phyloP scores from a whole-genome alignment of 2,329 filamentous ascomycete genomes.

The Cytospora leucostoma region DNA sequence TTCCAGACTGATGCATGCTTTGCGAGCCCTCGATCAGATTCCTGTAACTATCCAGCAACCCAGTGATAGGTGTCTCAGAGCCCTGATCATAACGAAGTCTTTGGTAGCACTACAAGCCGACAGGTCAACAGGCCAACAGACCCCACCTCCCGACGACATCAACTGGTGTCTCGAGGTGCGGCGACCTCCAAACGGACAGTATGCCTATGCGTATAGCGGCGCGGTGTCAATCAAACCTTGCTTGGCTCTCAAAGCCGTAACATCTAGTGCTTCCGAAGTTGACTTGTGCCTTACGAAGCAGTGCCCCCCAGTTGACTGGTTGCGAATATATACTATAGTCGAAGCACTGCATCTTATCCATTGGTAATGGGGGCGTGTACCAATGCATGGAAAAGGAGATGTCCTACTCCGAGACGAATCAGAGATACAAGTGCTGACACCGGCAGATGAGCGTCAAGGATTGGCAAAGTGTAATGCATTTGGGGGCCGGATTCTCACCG shows the following conservation, averaged over 20 bases:
- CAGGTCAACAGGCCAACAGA: neutral
- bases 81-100: neutral
- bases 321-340: neutral
- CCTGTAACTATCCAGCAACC: neutral
- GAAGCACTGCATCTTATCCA: conserved; percentile 8
- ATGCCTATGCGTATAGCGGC: neutral
- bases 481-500: conserved; percentile 21
- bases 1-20: conserved; percentile 1
- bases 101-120: neutral
- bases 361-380: neutral
- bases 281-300: neutral
- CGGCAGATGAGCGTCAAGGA: conserved; percentile 17
- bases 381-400: conserved; percentile 22
- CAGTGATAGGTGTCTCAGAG: neutral
- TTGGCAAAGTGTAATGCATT: conserved; percentile 8
- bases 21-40: neutral
- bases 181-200: conserved; percentile 6
- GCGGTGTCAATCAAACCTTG: neutral
- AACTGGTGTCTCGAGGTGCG: neutral
- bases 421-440: conserved; percentile 25
- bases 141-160: neutral
- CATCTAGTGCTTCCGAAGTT: neutral
- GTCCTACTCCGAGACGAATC: conserved; percentile 4
- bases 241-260: neutral
- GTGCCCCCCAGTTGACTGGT: conserved; percentile 7